Conservation (phyloP, 2,329 filamentous ascomycete genomes). For the Tolypocladium sp. region DNA sequence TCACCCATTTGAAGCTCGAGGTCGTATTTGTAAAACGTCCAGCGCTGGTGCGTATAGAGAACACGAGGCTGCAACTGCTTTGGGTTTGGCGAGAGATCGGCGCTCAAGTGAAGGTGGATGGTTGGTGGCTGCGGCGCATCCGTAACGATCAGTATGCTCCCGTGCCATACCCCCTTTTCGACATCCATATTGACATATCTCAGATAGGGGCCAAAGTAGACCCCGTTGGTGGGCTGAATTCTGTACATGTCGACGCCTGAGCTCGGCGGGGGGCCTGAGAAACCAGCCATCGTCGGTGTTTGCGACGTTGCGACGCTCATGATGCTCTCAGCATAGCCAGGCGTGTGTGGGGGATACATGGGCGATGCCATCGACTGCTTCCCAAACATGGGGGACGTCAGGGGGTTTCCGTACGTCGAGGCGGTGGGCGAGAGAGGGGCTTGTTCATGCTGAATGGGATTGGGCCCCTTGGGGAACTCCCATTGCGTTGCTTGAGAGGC, state of each 20-base stretch:
- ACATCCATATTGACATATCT: conserved; percentile 97
- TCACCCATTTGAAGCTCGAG: conserved; percentile 87
- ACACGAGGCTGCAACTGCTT: conserved; percentile 73
- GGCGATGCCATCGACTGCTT: conserved; percentile 58
- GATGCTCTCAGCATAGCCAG: conserved; percentile 77
- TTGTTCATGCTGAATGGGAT: conserved; percentile 75
- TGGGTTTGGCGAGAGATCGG: conserved; percentile 87
- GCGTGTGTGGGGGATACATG: conserved; percentile 72
- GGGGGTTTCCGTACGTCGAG: conserved; percentile 66
- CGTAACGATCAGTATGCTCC: conserved; percentile 87
- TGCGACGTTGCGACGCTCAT: conserved; percentile 69
- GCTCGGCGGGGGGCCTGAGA: conserved; percentile 78
- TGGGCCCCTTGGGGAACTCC: conserved; percentile 96
- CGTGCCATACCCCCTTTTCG: conserved; percentile 82
- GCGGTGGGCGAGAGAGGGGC: conserved; percentile 74
- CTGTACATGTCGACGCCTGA: conserved; percentile 93
- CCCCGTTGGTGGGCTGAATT: conserved; percentile 84
- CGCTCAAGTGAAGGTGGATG: conserved; percentile 86
- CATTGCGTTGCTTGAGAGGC: conserved; percentile 94
- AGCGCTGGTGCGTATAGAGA: conserved; percentile 84
- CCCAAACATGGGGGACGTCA: conserved; percentile 59
- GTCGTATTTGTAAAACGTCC: conserved; percentile 94
- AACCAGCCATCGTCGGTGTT: conserved; percentile 70
- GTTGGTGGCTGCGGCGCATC: conserved; percentile 89
- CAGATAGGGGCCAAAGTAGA: conserved; percentile 95